Evolutionary conservation across 352 stramenopile genomes (phyloP), one percentile per base, ranked within the genome.

Genomic region (Globisporangium abappressorium): DNA sequence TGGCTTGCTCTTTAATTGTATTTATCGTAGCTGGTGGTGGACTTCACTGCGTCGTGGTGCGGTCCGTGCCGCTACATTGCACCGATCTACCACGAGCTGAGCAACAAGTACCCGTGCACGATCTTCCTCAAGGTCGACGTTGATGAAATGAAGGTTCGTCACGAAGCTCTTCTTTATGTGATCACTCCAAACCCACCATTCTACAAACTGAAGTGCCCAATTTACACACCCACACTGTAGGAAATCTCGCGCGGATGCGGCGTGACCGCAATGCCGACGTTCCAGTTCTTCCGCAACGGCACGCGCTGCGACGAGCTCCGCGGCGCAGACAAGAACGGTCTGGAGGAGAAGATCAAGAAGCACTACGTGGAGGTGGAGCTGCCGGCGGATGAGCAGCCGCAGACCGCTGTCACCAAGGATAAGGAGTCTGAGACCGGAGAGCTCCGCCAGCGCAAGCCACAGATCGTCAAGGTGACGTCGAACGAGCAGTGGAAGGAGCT

Each of bases 261-360:
- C 28, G 91, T 98, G 72, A 82, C 72, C 14, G 89, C 92, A 46
- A 98, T 98, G 93, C 95, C 95, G 7, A 98, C 95, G n/a, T 98
- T 98, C 77, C 91, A 98, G 66, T 94, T 98, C 70, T 98, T 90
- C 74, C 95, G 96, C 71, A 87, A 86, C 58, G 91, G 91, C 53
- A 79, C 72, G 34, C 97, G 94, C 75, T 89, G 94, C 34, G 89
- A 97, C 63, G 90, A 98, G 72, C 70, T 98, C 57, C 79, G 81
- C 6, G 94, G 94, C 9, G 94, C 94, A 11, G 84, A 97, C 70
- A 83, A 79, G 55, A 82, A 72, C 26, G 72, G 53, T 3, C 72
- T 95, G 9, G 83, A 94, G 64, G 55, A 67, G 34, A 70, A 71
- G n/a, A 80, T 95, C 34, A 79, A 90, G 73, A 87, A 90, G 63